Evolutionary conservation across 2,329 filamentous ascomycete species (phyloP).

Genomic region (Arthrinium phaeospermum): DNA sequence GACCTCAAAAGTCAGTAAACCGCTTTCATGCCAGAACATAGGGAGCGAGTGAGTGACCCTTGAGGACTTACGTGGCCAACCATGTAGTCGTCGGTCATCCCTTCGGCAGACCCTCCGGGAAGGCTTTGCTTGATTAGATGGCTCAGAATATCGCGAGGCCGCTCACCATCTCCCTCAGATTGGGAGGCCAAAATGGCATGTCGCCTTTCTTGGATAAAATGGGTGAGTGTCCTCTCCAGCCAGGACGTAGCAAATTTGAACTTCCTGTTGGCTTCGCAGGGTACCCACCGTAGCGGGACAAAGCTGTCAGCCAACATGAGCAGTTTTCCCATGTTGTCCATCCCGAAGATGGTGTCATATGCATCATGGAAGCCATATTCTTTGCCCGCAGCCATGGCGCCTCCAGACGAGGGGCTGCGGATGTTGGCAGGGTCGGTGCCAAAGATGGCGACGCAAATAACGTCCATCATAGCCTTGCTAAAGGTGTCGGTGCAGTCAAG

Average conservation of each 20-base stretch:
- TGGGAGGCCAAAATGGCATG: conserved; percentile 9
- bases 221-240: conserved; percentile 21
- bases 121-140: conserved; percentile 28
- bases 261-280: conserved; percentile 25
- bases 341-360: conserved; percentile 25
- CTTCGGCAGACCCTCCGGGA: conserved; percentile 26
- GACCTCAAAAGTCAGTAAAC: too few relatives aligned
- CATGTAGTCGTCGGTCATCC: conserved; percentile 26
- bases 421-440: conserved; percentile 22
- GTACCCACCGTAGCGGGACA: conserved; percentile 28
- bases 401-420: too few relatives aligned
- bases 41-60: neutral
- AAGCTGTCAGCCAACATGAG: conserved; percentile 26
- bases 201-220: conserved; percentile 17
- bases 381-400: neutral
- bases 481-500: conserved; percentile 24
- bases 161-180: conserved; percentile 11
- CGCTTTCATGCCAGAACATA: neutral
- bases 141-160: conserved; percentile 23
- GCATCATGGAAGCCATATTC: conserved; percentile 25
- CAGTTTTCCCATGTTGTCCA: conserved; percentile 15
- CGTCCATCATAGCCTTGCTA: conserved; percentile 24
- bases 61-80: conserved; percentile 23
- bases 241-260: conserved; percentile 25
- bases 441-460: conserved; percentile 23